Percentiles rank a stretch among this genome's conserved stretches.
Evolutionary conservation across 352 stramenopile genomes (phyloP).

Genomic region (Pythium oligandrum): DNA sequence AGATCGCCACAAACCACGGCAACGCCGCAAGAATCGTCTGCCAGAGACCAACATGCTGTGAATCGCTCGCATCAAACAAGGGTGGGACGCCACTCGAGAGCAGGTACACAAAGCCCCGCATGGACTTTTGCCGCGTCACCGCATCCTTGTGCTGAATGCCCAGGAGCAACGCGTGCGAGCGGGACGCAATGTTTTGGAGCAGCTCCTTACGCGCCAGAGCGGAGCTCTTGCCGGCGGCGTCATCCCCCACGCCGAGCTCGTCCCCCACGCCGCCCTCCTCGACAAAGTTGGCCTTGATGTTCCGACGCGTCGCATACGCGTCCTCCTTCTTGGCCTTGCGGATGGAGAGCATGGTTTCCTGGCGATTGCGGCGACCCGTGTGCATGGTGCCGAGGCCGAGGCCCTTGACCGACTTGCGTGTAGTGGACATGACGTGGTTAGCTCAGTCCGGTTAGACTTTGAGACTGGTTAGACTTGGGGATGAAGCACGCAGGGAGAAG

Average conservation of each 20-base stretch:
- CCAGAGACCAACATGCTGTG: slow-evolving; percentile 79
- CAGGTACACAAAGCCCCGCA: slow-evolving; percentile 85
- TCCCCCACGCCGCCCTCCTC: not conserved
- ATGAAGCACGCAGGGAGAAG: no score
- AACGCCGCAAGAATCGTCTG: slow-evolving; percentile 75
- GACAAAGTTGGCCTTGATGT: slow-evolving; percentile 73
- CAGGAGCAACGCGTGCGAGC: slow-evolving; percentile 74
- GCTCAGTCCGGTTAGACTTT: no score
- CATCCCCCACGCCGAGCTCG: not conserved
- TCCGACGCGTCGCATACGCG: slow-evolving; percentile 80
- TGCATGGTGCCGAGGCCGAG: slow-evolving; percentile 62
- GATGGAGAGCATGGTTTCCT: slow-evolving; percentile 84
- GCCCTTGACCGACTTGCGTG: slow-evolving; percentile 74
- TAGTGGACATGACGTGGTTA: slow-evolving; percentile 11
- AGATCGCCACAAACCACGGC: slow-evolving; percentile 71
- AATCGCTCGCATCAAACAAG: slow-evolving; percentile 80
- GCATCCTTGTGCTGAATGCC: slow-evolving; percentile 78
- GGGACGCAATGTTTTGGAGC: slow-evolving; percentile 73
- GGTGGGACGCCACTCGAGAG: slow-evolving; percentile 80
- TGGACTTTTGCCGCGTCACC: slow-evolving; percentile 71
- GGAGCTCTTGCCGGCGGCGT: slow-evolving; percentile 18
- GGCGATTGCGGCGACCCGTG: slow-evolving; percentile 75
- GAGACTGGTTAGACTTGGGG: no score
- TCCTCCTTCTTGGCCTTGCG: slow-evolving; percentile 88
- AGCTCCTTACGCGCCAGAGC: slow-evolving; percentile 58